Evolutionary conservation across 2,329 filamentous ascomycete genomes (phyloP), one percentile per base, ranked within the genome.

Genomic region (Scolecobasidium constrictum): DNA sequence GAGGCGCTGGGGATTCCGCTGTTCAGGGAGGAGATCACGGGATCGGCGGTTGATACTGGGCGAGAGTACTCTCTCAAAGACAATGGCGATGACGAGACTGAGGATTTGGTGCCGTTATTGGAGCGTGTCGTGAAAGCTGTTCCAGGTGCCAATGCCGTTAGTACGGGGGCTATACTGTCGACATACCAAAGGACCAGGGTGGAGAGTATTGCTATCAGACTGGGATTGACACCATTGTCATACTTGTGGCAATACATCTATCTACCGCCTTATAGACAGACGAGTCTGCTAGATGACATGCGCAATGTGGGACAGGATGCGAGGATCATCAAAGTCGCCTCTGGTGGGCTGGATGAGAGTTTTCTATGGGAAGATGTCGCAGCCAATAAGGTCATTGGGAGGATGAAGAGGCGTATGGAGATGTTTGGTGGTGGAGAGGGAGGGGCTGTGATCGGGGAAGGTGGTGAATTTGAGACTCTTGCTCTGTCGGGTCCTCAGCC

Each of bases 141-240:
- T 57, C 90, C 90, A 0, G 74, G 82, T 45, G 83, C 84, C 40
- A 88, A 93, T 57, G 92, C 90, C 22, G 67, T 98, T 39, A 88
- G 81, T 51, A 86, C 88, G 0, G 92, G 92, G 42, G 92, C 92
- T 16, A 94, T 98, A 47, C 66, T 96, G 28, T 94, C 86, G 7
- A 94, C 87, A 3, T 98, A 98, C 63, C 92, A 98, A 64, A 81
- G 92, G 44, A 96, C 90, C 1, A 74, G 92, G n/a, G 83, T 98
- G 39, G 92, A 98, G 65, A 90, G 85, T 45, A 81, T 96, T 9
- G 88, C 88, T 9, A 57, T 80, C n/a, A 74, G 92, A 13, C 70
- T 96, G n/a, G 83, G 83, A 2, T 73, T 98, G 11, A 73, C 74
- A 1, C 86, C 92, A 12, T 69, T 98, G 20, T 83, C 87, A 5